phyloP scores from a whole-genome alignment of 768 basidiomycete species.

The Leucosporidium yakuticum region DNA sequence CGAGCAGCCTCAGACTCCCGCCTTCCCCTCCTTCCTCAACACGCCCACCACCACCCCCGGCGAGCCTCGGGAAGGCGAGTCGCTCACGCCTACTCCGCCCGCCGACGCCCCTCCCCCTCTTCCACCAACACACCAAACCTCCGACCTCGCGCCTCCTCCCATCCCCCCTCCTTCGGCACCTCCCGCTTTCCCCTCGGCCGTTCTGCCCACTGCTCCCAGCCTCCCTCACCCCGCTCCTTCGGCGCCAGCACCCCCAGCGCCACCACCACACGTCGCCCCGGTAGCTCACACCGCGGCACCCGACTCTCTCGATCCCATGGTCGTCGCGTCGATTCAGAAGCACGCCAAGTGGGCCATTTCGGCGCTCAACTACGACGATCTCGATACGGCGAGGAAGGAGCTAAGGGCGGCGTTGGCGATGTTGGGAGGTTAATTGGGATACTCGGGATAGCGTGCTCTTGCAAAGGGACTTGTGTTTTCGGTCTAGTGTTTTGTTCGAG shows the following conservation, averaged over 20 bases:
- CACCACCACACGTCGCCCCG: background rate
- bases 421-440: constrained; percentile 41
- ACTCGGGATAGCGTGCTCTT: no score
- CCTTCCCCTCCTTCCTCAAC: constrained; percentile 23
- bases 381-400: constrained; percentile 76
- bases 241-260: background rate
- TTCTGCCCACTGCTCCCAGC: constrained; percentile 16
- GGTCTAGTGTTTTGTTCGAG: no score
- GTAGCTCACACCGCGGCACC: background rate
- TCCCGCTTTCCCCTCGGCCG: constrained; percentile 30
- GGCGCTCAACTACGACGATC: constrained; percentile 92
- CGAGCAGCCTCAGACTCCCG: constrained; percentile 5
- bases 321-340: constrained; percentile 74
- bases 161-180: constrained; percentile 17
- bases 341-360: constrained; percentile 89
- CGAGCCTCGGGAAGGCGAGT: background rate
- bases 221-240: constrained; percentile 10
- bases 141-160: constrained; percentile 33
- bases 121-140: constrained; percentile 34
- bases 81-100: constrained; percentile 28
- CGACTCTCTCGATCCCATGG: constrained; percentile 43
- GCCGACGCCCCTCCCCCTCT: constrained; percentile 39
- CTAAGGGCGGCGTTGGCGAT: constrained; percentile 62
- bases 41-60: background rate
- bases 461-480: no score